A percentile compares a stretch with the other conserved stretches of the same genome.
Evolutionary conservation across 805 yeast species (phyloP).

Genomic region (Cyberlindnera galapagoensis): DNA sequence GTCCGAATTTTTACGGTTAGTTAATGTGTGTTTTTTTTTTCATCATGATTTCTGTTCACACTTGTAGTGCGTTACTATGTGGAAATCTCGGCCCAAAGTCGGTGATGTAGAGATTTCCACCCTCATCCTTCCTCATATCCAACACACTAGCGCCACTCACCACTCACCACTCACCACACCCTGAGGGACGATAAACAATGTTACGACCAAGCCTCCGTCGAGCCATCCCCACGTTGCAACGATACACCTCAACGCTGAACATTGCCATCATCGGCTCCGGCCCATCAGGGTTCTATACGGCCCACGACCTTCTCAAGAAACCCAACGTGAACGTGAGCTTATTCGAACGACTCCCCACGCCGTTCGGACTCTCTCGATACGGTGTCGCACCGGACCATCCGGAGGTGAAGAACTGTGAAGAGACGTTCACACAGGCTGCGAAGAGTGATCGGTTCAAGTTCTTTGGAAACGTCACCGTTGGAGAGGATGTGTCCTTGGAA

Average conservation of each 20-base stretch:
- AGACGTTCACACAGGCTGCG: conserved; percentile 51
- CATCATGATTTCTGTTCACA: too few relatives aligned
- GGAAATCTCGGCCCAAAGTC: too few relatives aligned
- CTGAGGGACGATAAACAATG: too few relatives aligned
- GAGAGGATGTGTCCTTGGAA: conserved; percentile 48
- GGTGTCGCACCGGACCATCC: conserved; percentile 99
- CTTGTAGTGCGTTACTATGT: too few relatives aligned
- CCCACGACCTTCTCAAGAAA: conserved; percentile 58
- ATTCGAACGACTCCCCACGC: conserved; percentile 82
- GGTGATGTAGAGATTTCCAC: too few relatives aligned
- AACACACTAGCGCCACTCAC: too few relatives aligned
- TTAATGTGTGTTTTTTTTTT: too few relatives aligned
- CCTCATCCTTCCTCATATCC: too few relatives aligned
- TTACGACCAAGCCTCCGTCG: conserved; percentile 1
- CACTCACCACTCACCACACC: too few relatives aligned
- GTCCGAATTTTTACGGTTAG: conserved; percentile 25
- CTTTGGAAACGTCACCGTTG: conserved; percentile 68
- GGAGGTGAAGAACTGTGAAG: conserved; percentile 78
- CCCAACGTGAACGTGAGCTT: conserved; percentile 46
- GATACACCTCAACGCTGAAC: conserved; percentile 10
- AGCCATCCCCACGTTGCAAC: neutral
- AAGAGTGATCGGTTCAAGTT: conserved; percentile 40
- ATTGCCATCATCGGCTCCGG: conserved; percentile 80
- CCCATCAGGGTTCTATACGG: conserved; percentile 94
- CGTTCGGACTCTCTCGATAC: conserved; percentile 83